A percentile compares a stretch with the other conserved stretches of the same genome.
These are phyloP conservation scores for Mucor irregularis DNA, from an alignment of 371 early-diverging fungal genomes.

Conservation along the genomic window DNA sequence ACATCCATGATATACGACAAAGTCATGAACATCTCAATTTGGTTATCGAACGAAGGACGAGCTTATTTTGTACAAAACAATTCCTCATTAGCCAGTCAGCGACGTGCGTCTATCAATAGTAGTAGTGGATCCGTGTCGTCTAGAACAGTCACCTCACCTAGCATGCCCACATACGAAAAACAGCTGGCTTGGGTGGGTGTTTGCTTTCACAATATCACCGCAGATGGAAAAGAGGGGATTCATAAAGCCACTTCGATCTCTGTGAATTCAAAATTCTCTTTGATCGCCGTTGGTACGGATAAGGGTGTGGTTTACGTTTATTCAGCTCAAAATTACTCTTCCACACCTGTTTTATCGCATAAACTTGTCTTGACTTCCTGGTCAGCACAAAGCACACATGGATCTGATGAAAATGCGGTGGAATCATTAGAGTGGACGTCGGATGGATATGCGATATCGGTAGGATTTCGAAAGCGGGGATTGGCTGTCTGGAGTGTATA, in stretches of 20 bases:
- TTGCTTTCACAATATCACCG: conserved; percentile 35
- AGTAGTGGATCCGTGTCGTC: conserved; percentile 1
- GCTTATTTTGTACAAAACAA: conserved; percentile 42
- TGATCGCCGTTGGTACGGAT: conserved; percentile 47
- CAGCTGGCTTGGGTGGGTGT: conserved; percentile 39
- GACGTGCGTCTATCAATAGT: conserved; percentile 6
- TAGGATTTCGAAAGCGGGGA: conserved; percentile 63
- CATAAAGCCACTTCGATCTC: conserved; percentile 38
- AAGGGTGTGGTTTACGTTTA: conserved; percentile 45
- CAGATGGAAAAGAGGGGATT: conserved; percentile 1
- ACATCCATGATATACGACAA: conserved; percentile 29
- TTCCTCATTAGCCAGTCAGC: not conserved
- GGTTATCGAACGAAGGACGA: conserved; percentile 42
- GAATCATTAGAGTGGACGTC: conserved; percentile 69
- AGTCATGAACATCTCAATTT: conserved; percentile 41
- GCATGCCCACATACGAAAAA: conserved; percentile 30
- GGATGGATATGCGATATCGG: conserved; percentile 77
- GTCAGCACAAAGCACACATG: conserved; percentile 7
- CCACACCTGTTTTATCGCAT: conserved; percentile 36
- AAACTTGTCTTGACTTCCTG: conserved; percentile 23
- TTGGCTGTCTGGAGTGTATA: conserved; percentile 81
- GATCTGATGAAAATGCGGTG: conserved; percentile 5
- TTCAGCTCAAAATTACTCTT: conserved; percentile 32
- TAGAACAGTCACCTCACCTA: conserved; percentile 11
- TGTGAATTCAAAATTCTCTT: conserved; percentile 47